A percentile compares a stretch with the other conserved stretches of the same genome.
Evolutionary conservation across 176 grass and related monocot species (phyloP).

Genomic region (Phragmites australis): DNA sequence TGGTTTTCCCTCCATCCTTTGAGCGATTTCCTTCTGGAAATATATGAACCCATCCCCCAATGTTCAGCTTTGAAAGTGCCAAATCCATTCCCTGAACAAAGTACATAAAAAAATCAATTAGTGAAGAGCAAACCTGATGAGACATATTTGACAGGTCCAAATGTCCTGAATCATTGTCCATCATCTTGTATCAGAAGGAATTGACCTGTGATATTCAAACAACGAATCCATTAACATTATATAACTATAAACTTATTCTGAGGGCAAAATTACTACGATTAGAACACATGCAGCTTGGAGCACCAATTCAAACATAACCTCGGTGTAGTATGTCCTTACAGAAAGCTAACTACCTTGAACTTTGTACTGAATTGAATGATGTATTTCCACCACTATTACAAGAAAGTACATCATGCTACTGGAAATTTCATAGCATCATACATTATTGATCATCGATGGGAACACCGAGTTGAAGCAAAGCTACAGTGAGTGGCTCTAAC

Average conservation of each 20-base stretch:
- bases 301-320: neutral
- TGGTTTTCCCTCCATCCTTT: conserved; percentile 82
- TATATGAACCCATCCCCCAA: conserved; percentile 99
- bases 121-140: neutral
- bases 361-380: neutral
- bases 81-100: conserved; percentile 86
- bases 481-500: neutral
- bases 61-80: conserved; percentile 87
- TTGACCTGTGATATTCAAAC: neutral
- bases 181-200: neutral
- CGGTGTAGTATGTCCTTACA: neutral
- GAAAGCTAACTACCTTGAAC: neutral
- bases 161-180: neutral
- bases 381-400: neutral
- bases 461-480: neutral
- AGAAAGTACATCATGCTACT: neutral
- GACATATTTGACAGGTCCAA: neutral
- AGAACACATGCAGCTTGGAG: neutral
- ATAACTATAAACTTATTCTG: neutral
- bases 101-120: neutral
- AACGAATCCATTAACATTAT: neutral
- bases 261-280: neutral
- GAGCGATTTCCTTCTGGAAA: conserved; percentile 97
- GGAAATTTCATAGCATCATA: neutral
- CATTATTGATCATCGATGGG: neutral